Conservation (phyloP, 2,329 filamentous ascomycete genomes). For the Neodidymelliopsis sp. region DNA sequence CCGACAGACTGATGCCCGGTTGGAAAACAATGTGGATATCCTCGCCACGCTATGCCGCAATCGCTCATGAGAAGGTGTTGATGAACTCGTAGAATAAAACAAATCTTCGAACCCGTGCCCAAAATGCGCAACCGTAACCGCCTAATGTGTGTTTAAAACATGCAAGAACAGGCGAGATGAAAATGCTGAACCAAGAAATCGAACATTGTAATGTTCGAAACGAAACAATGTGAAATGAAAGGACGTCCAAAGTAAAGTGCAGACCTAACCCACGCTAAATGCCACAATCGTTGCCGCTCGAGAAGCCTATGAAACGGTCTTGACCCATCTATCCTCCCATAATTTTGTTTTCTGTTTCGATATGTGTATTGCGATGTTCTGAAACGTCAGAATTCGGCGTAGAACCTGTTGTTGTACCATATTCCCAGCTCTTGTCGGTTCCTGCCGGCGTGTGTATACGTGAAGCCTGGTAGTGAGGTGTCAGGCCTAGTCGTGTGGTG, state of each 20-base stretch:
- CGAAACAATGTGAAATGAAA: slow-evolving; percentile 29
- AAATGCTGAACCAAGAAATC: slow-evolving; percentile 25
- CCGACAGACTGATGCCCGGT: slow-evolving; percentile 23
- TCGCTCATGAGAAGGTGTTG: slow-evolving; percentile 19
- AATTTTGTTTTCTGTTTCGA: slow-evolving; percentile 29
- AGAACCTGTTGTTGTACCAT: slow-evolving; percentile 2
- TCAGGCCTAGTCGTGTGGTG: not conserved
- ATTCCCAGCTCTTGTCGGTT: slow-evolving; percentile 35
- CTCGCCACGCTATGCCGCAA: slow-evolving; percentile 35
- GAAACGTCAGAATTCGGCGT: slow-evolving; percentile 9
- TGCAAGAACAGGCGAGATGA: slow-evolving; percentile 30
- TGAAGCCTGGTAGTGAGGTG: slow-evolving; percentile 7
- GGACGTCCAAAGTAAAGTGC: slow-evolving; percentile 26
- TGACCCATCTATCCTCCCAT: slow-evolving; percentile 23
- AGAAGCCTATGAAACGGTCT: slow-evolving; percentile 21
- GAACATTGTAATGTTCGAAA: slow-evolving; percentile 42
- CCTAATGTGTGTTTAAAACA: slow-evolving; percentile 36
- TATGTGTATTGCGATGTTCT: slow-evolving; percentile 21
- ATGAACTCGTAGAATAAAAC: slow-evolving; percentile 9
- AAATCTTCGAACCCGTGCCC: slow-evolving; percentile 1
- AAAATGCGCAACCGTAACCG: slow-evolving; percentile 33
- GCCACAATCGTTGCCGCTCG: slow-evolving; percentile 46
- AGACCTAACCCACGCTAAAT: slow-evolving; percentile 49
- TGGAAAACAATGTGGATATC: slow-evolving; percentile 27
- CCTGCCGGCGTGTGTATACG: slow-evolving; percentile 36